A percentile compares a stretch with the other conserved stretches of the same genome.
These are phyloP conservation scores for Purshia tridentata DNA, from an alignment of 306 rosid genomes.

Conservation along the genomic window DNA sequence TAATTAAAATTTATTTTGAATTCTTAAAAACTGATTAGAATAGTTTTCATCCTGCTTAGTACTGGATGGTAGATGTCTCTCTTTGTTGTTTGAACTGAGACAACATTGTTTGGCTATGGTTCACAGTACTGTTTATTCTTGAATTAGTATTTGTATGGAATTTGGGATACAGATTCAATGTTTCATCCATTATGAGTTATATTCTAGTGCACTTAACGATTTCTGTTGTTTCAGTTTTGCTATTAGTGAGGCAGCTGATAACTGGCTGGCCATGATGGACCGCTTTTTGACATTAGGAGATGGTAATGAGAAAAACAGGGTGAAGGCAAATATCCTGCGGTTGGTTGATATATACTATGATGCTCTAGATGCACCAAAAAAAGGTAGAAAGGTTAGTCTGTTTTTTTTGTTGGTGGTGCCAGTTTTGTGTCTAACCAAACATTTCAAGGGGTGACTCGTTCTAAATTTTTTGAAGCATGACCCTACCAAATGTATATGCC, in stretches of 20 bases:
- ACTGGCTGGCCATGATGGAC: conserved; percentile 78
- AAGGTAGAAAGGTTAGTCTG: conserved; percentile 69
- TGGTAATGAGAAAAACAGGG: conserved; percentile 26
- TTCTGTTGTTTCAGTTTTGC: conserved; percentile 45
- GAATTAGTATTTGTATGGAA: background rate
- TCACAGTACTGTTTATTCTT: background rate
- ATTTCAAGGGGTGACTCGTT: no score
- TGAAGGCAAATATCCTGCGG: conserved; percentile 44
- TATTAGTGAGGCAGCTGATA: conserved; percentile 49
- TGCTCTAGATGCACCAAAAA: conserved; percentile 77
- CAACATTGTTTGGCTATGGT: background rate
- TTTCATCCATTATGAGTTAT: conserved; percentile 2
- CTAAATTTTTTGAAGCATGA: no score
- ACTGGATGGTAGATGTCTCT: conserved; percentile 8
- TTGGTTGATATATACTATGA: conserved; percentile 61
- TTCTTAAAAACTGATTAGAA: background rate
- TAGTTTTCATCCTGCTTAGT: background rate
- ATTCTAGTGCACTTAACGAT: conserved; percentile 7
- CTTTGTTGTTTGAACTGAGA: background rate
- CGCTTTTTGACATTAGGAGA: conserved; percentile 41
- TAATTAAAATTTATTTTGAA: background rate
- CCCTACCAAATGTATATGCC: no score
- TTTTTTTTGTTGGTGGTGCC: background rate
- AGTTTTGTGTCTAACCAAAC: no score
- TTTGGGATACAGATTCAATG: background rate